Base-by-base conservation (phyloP, 352 stramenopile species). In the Phytophthora palmivora region DNA sequence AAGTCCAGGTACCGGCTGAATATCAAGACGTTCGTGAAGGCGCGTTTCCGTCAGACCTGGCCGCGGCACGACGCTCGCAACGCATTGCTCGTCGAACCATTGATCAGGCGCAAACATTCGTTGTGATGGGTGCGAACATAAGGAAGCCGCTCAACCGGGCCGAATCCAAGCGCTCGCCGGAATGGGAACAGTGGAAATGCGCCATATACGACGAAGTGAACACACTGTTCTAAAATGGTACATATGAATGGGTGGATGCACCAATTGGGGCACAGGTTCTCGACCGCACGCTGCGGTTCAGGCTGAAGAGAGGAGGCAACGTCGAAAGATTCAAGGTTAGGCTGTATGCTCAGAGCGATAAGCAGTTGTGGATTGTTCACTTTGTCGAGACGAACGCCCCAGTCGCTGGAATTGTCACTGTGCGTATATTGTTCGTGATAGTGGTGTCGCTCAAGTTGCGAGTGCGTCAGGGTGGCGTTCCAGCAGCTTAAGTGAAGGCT, bases 101-200 rank as follows among this genome's bases (percentile, higher is more conserved):
- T 15, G 3, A 3, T 7, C 5, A 7, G 26, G 32, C 46, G 28
- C 16, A 26, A 30, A 4, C 30, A 24, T n/a, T n/a, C n/a, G n/a
- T n/a, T n/a, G 21, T 18, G n/a, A 12, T 41, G 34, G 10, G 34
- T 41, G 34, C 6, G 18, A 10, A 19, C 6, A 41, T 41, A 8
- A 41, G 18, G 34, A n/a, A 41, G 10, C 7, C 34, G 6, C 12
- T 26, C 22, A 41, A 32, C 11, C 46, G 1, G 3, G 18, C 9
- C 8, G 11, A 43, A 18, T 12, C 7, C 4, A 41, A 11, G n/a
- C 46, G 8, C n/a, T 28, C 14, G 16, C 46, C 30, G 7, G 10
- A 63, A 18, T 63, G 44, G 36, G 18, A 26, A 4, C n/a, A 50
- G 16, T 63, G 54, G 54, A 19, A 63, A 14, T 1, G 28, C n/a